Conservation (phyloP, 2,329 filamentous ascomycete genomes). For the Arthrinium puccinioides region DNA sequence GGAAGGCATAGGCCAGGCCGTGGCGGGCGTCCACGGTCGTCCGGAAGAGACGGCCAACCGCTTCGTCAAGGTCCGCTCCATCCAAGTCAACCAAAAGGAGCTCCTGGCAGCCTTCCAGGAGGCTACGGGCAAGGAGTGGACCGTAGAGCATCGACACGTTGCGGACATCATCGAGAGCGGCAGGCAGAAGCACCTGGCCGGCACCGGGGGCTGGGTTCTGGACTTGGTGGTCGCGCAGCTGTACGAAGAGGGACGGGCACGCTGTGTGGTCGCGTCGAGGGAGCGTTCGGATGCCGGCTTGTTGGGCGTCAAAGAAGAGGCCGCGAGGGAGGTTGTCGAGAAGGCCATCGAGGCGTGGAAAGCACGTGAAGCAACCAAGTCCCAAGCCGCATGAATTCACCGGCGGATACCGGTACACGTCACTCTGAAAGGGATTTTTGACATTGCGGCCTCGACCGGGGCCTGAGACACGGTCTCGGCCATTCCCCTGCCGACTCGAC, state of each 20-base stretch:
- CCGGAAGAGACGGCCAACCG: slow-evolving; percentile 13
- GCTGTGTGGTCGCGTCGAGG: slow-evolving; percentile 16
- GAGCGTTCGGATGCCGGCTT: slow-evolving; percentile 17
- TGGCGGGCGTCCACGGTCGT: slow-evolving; percentile 5
- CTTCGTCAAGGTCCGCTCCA: slow-evolving; percentile 19
- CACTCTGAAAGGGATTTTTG: too few species aligned
- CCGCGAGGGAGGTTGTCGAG: slow-evolving; percentile 15
- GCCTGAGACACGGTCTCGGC: too few species aligned
- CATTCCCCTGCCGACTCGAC: too few species aligned
- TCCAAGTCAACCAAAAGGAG: slow-evolving; percentile 15
- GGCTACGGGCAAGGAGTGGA: slow-evolving; percentile 13
- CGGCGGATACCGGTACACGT: too few species aligned
- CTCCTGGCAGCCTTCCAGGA: slow-evolving; percentile 18
- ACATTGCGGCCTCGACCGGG: too few species aligned
- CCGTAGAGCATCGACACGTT: slow-evolving; percentile 9
- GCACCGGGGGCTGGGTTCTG: slow-evolving; percentile 15
- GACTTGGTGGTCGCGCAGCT: slow-evolving; percentile 22
- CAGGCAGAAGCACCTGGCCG: slow-evolving; percentile 13
- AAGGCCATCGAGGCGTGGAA: too few species aligned
- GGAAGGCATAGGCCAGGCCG: slow-evolving; percentile 18
- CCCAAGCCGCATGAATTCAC: too few species aligned
- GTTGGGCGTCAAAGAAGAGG: slow-evolving; percentile 19
- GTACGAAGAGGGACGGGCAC: slow-evolving; percentile 18
- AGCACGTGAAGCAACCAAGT: too few species aligned
- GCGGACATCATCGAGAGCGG: slow-evolving; percentile 12